phyloP scores from a whole-genome alignment of 148 eudicot genomes.

The Polygonum maritimum region DNA sequence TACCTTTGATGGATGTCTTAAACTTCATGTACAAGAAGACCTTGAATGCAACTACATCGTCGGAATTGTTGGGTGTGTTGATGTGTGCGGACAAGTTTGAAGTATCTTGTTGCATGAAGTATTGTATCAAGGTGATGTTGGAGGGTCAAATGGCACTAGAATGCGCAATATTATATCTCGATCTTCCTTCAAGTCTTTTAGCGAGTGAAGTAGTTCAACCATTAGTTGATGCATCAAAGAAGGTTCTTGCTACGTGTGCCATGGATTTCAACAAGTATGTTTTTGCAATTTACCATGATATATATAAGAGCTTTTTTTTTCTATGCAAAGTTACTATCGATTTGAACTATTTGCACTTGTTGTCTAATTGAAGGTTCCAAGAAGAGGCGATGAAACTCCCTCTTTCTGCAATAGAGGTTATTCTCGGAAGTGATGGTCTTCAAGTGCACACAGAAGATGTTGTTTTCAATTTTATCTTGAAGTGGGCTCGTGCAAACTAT shows the following conservation, averaged over 20 bases:
- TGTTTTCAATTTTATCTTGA: slow-evolving; percentile 61
- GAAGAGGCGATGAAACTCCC: slow-evolving; percentile 69
- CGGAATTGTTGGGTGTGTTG: slow-evolving; percentile 57
- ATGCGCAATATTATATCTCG: slow-evolving; percentile 51
- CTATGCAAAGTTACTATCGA: background rate
- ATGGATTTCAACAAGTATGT: slow-evolving; percentile 45
- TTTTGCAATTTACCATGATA: background rate
- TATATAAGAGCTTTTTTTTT: too few relatives aligned
- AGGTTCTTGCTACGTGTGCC: slow-evolving; percentile 52
- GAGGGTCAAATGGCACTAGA: slow-evolving; percentile 61
- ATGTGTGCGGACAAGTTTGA: slow-evolving; percentile 80
- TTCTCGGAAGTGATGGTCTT: slow-evolving; percentile 40
- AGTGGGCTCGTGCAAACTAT: slow-evolving; percentile 59
- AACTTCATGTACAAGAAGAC: slow-evolving; percentile 70
- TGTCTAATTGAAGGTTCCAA: slow-evolving; percentile 9
- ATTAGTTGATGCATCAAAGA: slow-evolving; percentile 61
- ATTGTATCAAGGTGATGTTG: slow-evolving; percentile 41
- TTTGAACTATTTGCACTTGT: slow-evolving; percentile 32
- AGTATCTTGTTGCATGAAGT: slow-evolving; percentile 68
- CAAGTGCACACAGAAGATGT: slow-evolving; percentile 83
- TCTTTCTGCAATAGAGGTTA: slow-evolving; percentile 68
- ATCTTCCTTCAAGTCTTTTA: slow-evolving; percentile 66
- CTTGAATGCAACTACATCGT: slow-evolving; percentile 36
- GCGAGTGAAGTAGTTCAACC: slow-evolving; percentile 72
- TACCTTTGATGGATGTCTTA: slow-evolving; percentile 62